phyloP scores from a whole-genome alignment of 1,139 yeast species.

The Magnusiomyces paraingens region DNA sequence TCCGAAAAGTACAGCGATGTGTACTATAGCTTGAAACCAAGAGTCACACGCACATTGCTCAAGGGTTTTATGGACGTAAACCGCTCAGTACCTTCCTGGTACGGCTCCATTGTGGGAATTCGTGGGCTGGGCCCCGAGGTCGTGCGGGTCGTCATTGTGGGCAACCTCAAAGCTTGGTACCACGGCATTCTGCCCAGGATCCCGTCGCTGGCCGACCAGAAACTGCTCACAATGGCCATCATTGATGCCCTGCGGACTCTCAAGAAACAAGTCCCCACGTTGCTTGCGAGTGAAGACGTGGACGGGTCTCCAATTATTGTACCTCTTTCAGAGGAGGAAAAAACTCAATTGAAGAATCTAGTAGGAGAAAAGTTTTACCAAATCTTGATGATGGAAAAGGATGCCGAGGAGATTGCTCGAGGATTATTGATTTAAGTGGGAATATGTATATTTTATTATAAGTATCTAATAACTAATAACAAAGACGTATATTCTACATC shows the following conservation, averaged over 20 bases:
- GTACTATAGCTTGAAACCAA: slow-evolving; percentile 84
- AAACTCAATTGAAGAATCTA: slow-evolving; percentile 45
- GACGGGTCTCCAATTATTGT: slow-evolving; percentile 19
- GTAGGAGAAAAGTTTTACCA: slow-evolving; percentile 57
- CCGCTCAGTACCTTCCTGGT: slow-evolving; percentile 82
- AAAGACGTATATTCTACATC: too few relatives aligned
- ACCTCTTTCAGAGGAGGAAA: slow-evolving; percentile 18
- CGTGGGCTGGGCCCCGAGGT: slow-evolving; percentile 83
- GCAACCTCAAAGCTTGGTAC: slow-evolving; percentile 76
- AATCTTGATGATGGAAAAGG: slow-evolving; percentile 44
- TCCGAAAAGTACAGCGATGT: slow-evolving; percentile 76
- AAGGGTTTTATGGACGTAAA: slow-evolving; percentile 80
- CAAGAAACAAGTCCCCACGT: slow-evolving; percentile 23
- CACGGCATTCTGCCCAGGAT: slow-evolving; percentile 30
- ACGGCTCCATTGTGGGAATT: slow-evolving; percentile 85
- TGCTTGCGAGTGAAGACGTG: slow-evolving; percentile 16
- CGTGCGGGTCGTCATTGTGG: slow-evolving; percentile 73
- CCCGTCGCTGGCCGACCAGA: slow-evolving; percentile 25
- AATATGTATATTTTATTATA: too few relatives aligned
- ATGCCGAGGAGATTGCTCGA: slow-evolving; percentile 50
- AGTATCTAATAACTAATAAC: too few relatives aligned
- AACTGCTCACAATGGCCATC: slow-evolving; percentile 26
- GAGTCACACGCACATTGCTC: slow-evolving; percentile 86
- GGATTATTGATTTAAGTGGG: slow-evolving; percentile 76
- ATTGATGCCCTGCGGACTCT: slow-evolving; percentile 30